phyloP scores from a whole-genome alignment of 2,329 filamentous ascomycete species.

The Penicillium italicum region DNA sequence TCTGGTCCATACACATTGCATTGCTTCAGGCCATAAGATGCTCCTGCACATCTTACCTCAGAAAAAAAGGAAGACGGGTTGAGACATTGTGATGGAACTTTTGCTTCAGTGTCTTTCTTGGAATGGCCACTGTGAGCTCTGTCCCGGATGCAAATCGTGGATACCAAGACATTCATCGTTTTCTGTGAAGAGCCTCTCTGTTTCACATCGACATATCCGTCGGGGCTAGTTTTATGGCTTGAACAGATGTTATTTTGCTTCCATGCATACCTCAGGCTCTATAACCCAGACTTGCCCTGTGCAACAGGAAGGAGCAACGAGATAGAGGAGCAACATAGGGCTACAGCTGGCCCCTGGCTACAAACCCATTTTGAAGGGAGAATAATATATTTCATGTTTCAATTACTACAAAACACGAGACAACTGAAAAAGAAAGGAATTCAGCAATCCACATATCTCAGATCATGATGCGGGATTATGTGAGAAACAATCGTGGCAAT shows the following conservation, averaged over 20 bases:
- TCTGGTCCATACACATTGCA: neutral
- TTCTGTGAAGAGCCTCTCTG: too few species aligned
- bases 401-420: too few species aligned
- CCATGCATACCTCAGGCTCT: neutral
- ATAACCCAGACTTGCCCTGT: neutral
- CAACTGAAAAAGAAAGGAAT: neutral
- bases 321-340: neutral
- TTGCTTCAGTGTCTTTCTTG: neutral
- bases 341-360: neutral
- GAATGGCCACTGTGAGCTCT: too few species aligned
- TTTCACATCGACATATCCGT: neutral
- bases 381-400: neutral
- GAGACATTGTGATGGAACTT: neutral
- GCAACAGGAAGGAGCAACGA: neutral
- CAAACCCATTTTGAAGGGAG: accelerated
- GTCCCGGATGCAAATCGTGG: too few species aligned
- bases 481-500: neutral
- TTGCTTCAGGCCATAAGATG: neutral
- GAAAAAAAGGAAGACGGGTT: too few species aligned
- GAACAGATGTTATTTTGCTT: neutral
- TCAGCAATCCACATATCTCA: neutral
- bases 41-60: neutral
- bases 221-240: too few species aligned
- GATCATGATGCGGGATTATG: neutral
- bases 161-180: neutral